These are phyloP conservation scores for Bryoerythrophyllum caledonicum DNA, from an alignment of 225 moss, liverwort and hornwort genomes.

Conservation along the genomic window DNA sequence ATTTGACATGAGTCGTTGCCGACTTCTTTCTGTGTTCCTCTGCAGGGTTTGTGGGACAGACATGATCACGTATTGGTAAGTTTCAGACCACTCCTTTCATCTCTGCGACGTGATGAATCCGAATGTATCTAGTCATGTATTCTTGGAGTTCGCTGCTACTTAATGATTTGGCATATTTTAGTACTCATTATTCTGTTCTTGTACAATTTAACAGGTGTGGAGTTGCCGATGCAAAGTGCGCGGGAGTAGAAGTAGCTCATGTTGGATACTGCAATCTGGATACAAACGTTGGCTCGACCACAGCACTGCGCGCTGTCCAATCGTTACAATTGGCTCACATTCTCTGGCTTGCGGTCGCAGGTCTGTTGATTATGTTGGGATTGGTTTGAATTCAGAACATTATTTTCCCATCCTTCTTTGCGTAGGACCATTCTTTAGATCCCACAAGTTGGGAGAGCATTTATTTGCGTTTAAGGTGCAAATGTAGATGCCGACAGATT, in stretches of 20 bases:
- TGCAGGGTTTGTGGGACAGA: conserved; percentile 77
- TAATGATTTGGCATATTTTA: background rate
- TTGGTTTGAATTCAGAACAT: conserved; percentile 40
- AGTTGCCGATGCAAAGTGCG: conserved; percentile 78
- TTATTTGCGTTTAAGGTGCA: conserved; percentile 22
- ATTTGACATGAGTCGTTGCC: background rate
- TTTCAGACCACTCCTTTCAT: background rate
- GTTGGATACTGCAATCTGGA: conserved; percentile 76
- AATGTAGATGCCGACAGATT: conserved; percentile 7
- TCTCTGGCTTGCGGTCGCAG: conserved; percentile 74
- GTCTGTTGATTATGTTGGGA: conserved; percentile 68
- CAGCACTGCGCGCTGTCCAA: conserved; percentile 67
- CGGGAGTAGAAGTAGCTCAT: conserved; percentile 79
- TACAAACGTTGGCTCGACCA: conserved; percentile 50
- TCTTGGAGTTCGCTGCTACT: conserved; percentile 18
- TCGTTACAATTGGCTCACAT: conserved; percentile 81
- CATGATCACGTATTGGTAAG: conserved; percentile 78
- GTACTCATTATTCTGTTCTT: background rate
- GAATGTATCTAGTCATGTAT: background rate
- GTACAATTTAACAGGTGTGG: conserved; percentile 61
- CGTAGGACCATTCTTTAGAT: conserved; percentile 20
- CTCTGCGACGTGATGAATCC: background rate
- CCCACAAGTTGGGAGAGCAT: conserved; percentile 16
- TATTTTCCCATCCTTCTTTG: background rate
- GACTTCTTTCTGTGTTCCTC: conserved; percentile 3